A percentile compares a stretch with the other conserved stretches of the same genome.
These are phyloP conservation scores for Galerina sulciceps DNA, from an alignment of 768 basidiomycete species.

Conservation along the genomic window DNA sequence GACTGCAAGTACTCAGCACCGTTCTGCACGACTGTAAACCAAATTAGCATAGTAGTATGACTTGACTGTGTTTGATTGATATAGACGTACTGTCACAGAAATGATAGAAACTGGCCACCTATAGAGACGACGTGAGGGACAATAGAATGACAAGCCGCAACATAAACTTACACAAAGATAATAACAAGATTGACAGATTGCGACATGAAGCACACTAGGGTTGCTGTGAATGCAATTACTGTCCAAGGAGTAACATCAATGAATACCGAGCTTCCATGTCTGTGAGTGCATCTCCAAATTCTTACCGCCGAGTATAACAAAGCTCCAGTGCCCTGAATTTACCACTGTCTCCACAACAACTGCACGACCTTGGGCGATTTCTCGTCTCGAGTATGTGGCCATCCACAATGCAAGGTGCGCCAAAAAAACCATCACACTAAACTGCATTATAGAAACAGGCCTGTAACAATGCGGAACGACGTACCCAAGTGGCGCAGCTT, in stretches of 20 bases:
- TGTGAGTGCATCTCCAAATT: background rate
- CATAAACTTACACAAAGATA: conserved; percentile 9
- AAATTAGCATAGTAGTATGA: background rate
- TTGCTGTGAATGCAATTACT: conserved; percentile 2
- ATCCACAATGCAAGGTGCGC: conserved; percentile 11
- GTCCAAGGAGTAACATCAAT: background rate
- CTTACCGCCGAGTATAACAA: conserved; percentile 2
- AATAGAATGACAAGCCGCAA: background rate
- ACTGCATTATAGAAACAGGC: background rate
- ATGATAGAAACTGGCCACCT: conserved; percentile 4
- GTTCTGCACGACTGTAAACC: background rate
- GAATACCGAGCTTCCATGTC: background rate
- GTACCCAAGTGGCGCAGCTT: conserved; percentile 8
- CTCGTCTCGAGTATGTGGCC: conserved; percentile 7
- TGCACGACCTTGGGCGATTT: conserved; percentile 10
- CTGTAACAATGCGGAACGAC: background rate
- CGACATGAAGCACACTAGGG: conserved; percentile 5
- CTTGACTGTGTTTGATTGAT: too few species aligned
- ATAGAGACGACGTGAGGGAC: background rate
- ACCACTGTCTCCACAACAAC: conserved; percentile 10
- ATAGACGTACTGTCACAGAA: conserved; percentile 2
- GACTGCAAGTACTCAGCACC: background rate
- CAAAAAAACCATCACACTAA: conserved; percentile 1
- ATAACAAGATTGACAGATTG: conserved; percentile 9
- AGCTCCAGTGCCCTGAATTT: conserved; percentile 4